Base-by-base conservation (phyloP, 192 early-diverging fungal species). In the Entomortierella beljakovae region DNA sequence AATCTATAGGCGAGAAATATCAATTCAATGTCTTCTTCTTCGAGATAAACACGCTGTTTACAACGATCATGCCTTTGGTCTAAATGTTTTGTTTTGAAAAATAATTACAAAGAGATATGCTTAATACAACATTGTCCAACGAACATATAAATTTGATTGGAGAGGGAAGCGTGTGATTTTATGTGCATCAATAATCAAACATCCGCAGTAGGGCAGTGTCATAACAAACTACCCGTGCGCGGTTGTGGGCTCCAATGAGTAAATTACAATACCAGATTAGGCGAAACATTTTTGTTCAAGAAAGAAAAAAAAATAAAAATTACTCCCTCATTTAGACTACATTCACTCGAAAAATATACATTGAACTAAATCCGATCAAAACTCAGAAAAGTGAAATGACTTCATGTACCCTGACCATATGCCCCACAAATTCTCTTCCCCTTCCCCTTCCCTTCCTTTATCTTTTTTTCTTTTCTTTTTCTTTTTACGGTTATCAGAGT, bases 21-120 rank as follows among this genome's bases (percentile, higher is more conserved):
- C 43, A 93, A 81, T 62, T 88, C 80, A 34, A 93, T 80, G 62
- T 91, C 93, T 55, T 94, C 93, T 49, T 94, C 93, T 15, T 88
- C 87, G 34, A 94, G 65, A 61, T 88, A 85, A 23, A 94, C 73
- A 28, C 58, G 64, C 55, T 84, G 82, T 53, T 64, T 31, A 38
- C 42, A 69, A 11, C 67, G 61, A 52, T 79, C 75, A 52, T 64
- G 61, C 42, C 32, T 69, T 13, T 70, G 66, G 22, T 79, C 67
- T 70, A 51, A 28, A n/a, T n/a, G 18, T 22, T 3, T n/a, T n/a
- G n/a, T n/a, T n/a, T n/a, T n/a, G n/a, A n/a, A n/a, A n/a, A n/a
- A n/a, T n/a, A n/a, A n/a, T n/a, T n/a, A n/a, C n/a, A n/a, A n/a
- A n/a, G n/a, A n/a, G n/a, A n/a, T n/a, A n/a, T n/a, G n/a, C n/a